Evolutionary conservation across 305 asterid species (phyloP), one percentile per base, ranked within the genome.

Genomic region (Stenogyne calaminthoides): DNA sequence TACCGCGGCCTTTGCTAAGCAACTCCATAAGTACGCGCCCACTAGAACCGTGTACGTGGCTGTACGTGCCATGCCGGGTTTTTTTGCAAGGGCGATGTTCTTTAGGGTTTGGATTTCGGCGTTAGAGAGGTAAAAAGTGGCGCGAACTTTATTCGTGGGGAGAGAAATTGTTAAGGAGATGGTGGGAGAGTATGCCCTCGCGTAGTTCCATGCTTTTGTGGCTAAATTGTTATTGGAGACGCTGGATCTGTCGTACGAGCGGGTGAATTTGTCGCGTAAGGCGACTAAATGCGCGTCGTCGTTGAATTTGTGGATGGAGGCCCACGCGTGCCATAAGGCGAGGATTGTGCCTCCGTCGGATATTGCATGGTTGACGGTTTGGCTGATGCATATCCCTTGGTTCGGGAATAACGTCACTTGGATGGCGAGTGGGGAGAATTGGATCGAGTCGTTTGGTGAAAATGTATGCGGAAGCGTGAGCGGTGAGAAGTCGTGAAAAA

Each of bases 11-110:
- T 80, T 81, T 40, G 65, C 76, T 7, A 64, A 55, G 61, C 85
- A 75, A 19, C 68, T 69, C 87, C 85, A 80, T 9, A 78, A 9
- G 47, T 34, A 60, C 4, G 83, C 85, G 57, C 78, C 20, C 0
- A 32, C 58, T 15, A 73, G 74, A 0, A 25, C 42, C 9, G 64
- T 78, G 1, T 83, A 39, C 2, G 87, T 75, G 0, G 57, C 4
- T 0, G 57, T 20, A 22, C 59, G 65, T 1, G 14, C 40, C 11
- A 14, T 9, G 20, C 51, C 2, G 3, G 22, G 34, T 68, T 52
- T 49, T 29, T 47, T 56, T 14, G 3, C 9, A 15, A 16, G 12
- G 0, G 66, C 74, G 6, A 29, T n/a, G 10, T 15, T 55, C 79
- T 80, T 78, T 0, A 83, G 74, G 18, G 58, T 67, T n/a, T 40